A percentile compares a stretch with the other conserved stretches of the same genome.
Conservation (phyloP, 257 asterid species). For the Catharanthus roseus region DNA sequence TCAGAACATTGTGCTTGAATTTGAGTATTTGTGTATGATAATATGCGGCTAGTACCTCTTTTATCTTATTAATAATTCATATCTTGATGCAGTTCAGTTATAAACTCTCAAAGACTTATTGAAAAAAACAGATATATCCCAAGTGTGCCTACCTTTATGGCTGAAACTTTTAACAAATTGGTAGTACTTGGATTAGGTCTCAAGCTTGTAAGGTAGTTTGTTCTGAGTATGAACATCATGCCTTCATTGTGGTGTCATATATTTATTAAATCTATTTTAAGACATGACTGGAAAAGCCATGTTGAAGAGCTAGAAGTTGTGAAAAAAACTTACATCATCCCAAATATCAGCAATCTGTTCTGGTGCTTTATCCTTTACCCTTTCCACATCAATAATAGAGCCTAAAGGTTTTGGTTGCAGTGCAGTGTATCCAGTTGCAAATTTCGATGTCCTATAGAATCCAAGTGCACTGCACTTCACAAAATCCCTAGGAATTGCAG, state of each 20-base stretch:
- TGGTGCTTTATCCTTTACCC: conserved; percentile 66
- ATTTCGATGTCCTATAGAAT: conserved; percentile 51
- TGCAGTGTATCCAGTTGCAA: conserved; percentile 76
- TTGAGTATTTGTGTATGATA: neutral
- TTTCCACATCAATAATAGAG: conserved; percentile 63
- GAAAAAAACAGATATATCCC: neutral
- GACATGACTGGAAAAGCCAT: neutral
- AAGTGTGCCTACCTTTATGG: neutral
- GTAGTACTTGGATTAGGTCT: neutral
- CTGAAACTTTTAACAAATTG: neutral
- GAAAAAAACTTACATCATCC: conserved; percentile 65
- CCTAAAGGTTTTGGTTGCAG: conserved; percentile 65
- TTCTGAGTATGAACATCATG: neutral
- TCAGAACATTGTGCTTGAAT: neutral
- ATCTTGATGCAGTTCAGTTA: neutral
- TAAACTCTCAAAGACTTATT: neutral
- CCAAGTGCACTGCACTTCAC: conserved; percentile 44
- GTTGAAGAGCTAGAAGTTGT: neutral
- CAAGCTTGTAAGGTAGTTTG: neutral
- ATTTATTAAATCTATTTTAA: neutral
- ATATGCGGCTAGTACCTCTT: neutral
- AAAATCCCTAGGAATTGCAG: conserved; percentile 32
- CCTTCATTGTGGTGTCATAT: neutral
- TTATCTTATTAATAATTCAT: neutral
- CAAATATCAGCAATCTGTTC: conserved; percentile 79